phyloP scores from a whole-genome alignment of 2,329 filamentous ascomycete species.

The Mycosphaerella arachidis region DNA sequence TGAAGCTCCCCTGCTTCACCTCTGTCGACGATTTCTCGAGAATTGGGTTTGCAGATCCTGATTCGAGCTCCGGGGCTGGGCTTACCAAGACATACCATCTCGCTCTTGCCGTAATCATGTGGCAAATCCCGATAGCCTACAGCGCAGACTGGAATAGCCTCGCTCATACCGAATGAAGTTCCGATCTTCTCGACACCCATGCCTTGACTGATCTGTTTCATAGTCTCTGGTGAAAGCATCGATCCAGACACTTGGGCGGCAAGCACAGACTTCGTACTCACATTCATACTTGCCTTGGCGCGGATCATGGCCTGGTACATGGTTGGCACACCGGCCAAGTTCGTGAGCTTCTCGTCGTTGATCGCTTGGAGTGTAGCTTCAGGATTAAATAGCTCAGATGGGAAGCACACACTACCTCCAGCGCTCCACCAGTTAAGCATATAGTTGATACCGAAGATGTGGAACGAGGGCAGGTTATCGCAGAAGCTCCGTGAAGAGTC shows the following conservation, averaged over 20 bases:
- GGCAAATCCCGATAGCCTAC: not conserved
- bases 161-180: constrained; percentile 2
- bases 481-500: not conserved
- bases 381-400: not conserved
- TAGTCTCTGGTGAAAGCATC: not conserved
- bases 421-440: not conserved
- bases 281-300: not conserved
- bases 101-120: not conserved
- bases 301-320: constrained; percentile 1
- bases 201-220: not conserved
- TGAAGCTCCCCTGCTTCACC: constrained; percentile 6
- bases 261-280: not conserved
- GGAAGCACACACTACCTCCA: not conserved
- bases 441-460: not conserved
- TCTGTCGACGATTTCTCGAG: not conserved
- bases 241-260: not conserved
- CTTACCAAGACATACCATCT: not conserved
- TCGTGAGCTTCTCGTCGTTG: not conserved
- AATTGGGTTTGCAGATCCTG: constrained; percentile 1
- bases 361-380: not conserved
- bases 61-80: not conserved
- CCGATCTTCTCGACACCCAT: not conserved
- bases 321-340: not conserved
- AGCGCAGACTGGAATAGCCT: not conserved
- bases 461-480: constrained; percentile 1